These are phyloP conservation scores for Reutealis trisperma DNA, from an alignment of 345 rosid species.

Conservation along the genomic window DNA sequence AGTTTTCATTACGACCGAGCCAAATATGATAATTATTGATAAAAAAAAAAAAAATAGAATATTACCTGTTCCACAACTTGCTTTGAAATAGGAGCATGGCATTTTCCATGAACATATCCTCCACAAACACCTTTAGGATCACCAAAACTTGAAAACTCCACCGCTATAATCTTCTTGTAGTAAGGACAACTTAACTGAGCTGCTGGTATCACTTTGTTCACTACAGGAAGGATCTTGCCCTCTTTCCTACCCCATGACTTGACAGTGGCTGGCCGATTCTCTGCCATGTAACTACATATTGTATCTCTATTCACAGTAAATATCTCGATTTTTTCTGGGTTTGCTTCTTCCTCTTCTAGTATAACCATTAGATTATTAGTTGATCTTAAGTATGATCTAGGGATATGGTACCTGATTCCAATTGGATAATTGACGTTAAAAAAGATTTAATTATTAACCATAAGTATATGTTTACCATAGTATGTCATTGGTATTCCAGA, in stretches of 20 bases:
- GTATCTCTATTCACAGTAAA: constrained; percentile 61
- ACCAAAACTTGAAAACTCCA: constrained; percentile 86
- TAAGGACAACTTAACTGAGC: constrained; percentile 56
- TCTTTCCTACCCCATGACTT: constrained; percentile 46
- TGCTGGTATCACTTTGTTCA: constrained; percentile 42
- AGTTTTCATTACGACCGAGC: too few relatives aligned
- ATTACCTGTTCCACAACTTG: constrained; percentile 60
- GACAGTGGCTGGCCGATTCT: constrained; percentile 55
- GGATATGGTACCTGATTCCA: constrained; percentile 67
- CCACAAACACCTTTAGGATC: constrained; percentile 74
- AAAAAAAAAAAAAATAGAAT: not conserved
- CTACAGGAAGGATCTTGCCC: constrained; percentile 31
- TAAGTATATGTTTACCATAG: too few relatives aligned
- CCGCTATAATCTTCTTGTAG: constrained; percentile 45
- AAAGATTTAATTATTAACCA: too few relatives aligned
- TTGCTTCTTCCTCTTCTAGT: constrained; percentile 60
- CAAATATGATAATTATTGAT: too few relatives aligned
- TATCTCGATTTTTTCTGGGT: constrained; percentile 55
- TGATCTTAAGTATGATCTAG: constrained; percentile 72
- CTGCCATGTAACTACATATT: constrained; percentile 59
- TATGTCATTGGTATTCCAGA: too few relatives aligned
- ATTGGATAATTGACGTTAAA: too few relatives aligned
- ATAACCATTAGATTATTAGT: constrained; percentile 60
- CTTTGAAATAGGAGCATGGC: constrained; percentile 55
- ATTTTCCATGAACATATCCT: constrained; percentile 46